Evolutionary conservation across 371 early-diverging fungal species (phyloP).

Genomic region (Syncephalastrum contaminatum): DNA sequence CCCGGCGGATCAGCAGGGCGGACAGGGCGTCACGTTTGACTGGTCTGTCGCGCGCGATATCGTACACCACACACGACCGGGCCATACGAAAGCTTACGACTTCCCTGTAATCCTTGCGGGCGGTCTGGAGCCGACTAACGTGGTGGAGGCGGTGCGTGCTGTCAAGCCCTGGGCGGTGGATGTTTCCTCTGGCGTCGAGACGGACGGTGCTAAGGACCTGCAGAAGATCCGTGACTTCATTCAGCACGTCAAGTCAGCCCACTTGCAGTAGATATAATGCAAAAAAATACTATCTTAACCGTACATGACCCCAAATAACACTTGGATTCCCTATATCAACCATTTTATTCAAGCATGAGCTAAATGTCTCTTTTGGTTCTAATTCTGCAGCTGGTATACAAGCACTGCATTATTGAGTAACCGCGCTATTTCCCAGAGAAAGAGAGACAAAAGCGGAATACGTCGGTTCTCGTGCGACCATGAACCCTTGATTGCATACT

Average conservation of each 20-base stretch:
- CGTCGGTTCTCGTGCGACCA: too few species aligned
- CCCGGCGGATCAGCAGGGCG: constrained; percentile 63
- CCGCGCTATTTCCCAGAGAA: too few species aligned
- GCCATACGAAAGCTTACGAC: constrained; percentile 20
- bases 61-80: constrained; percentile 34
- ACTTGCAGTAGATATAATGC: constrained; percentile 1
- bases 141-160: constrained; percentile 63
- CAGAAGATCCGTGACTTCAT: constrained; percentile 69
- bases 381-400: too few species aligned
- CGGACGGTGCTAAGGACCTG: constrained; percentile 69
- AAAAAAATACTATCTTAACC: background rate
- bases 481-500: too few species aligned
- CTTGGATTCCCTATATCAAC: too few species aligned
- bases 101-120: constrained; percentile 87
- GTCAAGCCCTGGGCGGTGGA: constrained; percentile 89
- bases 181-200: constrained; percentile 91
- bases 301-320: too few species aligned
- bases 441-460: too few species aligned
- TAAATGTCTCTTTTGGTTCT: too few species aligned
- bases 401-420: too few species aligned
- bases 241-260: constrained; percentile 43
- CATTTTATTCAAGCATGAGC: too few species aligned
- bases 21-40: constrained; percentile 72
- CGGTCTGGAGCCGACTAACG: constrained; percentile 86
- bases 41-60: constrained; percentile 75